Percentiles rank a stretch among this genome's conserved stretches.
Evolutionary conservation across 768 basidiomycete species (phyloP).

Genomic region (Tulasnella sp.): DNA sequence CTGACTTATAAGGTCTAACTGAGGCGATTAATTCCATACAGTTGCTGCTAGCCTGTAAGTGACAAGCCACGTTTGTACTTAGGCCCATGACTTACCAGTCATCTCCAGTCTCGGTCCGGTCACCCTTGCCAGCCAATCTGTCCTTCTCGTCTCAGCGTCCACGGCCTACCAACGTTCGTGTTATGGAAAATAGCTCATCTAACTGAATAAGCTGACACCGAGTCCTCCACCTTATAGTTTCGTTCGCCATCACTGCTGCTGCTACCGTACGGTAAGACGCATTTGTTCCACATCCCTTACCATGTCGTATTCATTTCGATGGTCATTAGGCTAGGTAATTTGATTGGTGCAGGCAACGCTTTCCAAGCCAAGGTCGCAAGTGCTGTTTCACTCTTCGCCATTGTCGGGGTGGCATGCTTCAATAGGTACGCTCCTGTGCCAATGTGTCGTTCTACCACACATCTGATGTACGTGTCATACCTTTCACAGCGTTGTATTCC

Average conservation of each 20-base stretch:
- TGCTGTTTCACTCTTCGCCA: slow-evolving; percentile 50
- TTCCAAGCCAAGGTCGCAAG: slow-evolving; percentile 60
- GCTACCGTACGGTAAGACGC: slow-evolving; percentile 61
- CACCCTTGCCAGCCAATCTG: slow-evolving; percentile 76
- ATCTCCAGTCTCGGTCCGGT: slow-evolving; percentile 57
- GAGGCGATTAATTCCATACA: slow-evolving; percentile 19
- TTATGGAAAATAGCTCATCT: slow-evolving; percentile 26
- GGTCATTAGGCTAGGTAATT: slow-evolving; percentile 65
- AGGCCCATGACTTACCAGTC: slow-evolving; percentile 19
- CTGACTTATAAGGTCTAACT: not conserved
- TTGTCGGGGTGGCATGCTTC: slow-evolving; percentile 48
- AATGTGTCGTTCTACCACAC: not conserved
- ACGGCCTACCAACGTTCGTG: slow-evolving; percentile 76
- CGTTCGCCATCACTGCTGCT: slow-evolving; percentile 48
- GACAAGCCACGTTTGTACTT: not conserved
- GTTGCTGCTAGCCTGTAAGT: slow-evolving; percentile 44
- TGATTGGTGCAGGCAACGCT: slow-evolving; percentile 69
- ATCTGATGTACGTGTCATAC: not conserved
- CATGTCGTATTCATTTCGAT: not conserved
- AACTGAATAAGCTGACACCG: not conserved
- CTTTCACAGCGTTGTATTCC: slow-evolving; percentile 36
- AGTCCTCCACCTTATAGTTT: not conserved
- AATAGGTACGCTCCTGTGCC: slow-evolving; percentile 38
- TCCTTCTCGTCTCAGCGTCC: slow-evolving; percentile 63
- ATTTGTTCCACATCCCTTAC: not conserved